Evolutionary conservation across 208 protist species (phyloP).

Genomic region (Trypanosoma lewisi): DNA sequence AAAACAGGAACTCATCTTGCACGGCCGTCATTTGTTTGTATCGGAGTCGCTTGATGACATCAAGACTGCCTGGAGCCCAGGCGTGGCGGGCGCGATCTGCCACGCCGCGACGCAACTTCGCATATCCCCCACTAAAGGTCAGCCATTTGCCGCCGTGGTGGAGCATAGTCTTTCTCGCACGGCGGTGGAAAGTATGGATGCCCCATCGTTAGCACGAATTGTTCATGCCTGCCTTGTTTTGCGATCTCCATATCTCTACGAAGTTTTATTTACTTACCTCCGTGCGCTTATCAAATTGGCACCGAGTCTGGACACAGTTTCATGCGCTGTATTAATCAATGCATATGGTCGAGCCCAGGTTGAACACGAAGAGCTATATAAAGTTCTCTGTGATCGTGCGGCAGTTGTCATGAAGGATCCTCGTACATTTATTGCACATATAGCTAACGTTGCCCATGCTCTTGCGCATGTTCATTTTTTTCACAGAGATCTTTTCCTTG

Average conservation of each 20-base stretch:
- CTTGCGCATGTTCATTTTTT: slow-evolving; percentile 71
- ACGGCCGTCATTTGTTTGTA: slow-evolving; percentile 81
- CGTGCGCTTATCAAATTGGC: slow-evolving; percentile 40
- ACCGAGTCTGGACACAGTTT: slow-evolving; percentile 58
- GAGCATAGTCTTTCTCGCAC: slow-evolving; percentile 35
- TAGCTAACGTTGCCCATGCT: slow-evolving; percentile 83
- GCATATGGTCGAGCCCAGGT: slow-evolving; percentile 86
- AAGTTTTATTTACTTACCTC: slow-evolving; percentile 82
- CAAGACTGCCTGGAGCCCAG: slow-evolving; percentile 43
- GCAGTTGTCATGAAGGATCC: slow-evolving; percentile 59
- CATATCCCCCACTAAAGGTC: slow-evolving; percentile 62
- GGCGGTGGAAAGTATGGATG: slow-evolving; percentile 56
- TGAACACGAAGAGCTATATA: slow-evolving; percentile 71
- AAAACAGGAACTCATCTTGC: slow-evolving; percentile 61
- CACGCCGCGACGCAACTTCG: slow-evolving; percentile 73
- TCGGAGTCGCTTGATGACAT: slow-evolving; percentile 76
- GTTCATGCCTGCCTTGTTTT: slow-evolving; percentile 83
- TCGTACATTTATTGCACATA: slow-evolving; percentile 69
- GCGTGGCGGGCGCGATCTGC: slow-evolving; percentile 56
- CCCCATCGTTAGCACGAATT: slow-evolving; percentile 64
- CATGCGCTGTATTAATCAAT: slow-evolving; percentile 83
- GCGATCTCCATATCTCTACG: slow-evolving; percentile 63
- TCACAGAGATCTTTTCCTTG: slow-evolving; percentile 66
- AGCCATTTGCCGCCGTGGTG: slow-evolving; percentile 53
- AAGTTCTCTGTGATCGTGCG: slow-evolving; percentile 62